A percentile compares a stretch with the other conserved stretches of the same genome.
Evolutionary conservation across 257 asterid genomes (phyloP).

Genomic region (Solanum clarkiae): DNA sequence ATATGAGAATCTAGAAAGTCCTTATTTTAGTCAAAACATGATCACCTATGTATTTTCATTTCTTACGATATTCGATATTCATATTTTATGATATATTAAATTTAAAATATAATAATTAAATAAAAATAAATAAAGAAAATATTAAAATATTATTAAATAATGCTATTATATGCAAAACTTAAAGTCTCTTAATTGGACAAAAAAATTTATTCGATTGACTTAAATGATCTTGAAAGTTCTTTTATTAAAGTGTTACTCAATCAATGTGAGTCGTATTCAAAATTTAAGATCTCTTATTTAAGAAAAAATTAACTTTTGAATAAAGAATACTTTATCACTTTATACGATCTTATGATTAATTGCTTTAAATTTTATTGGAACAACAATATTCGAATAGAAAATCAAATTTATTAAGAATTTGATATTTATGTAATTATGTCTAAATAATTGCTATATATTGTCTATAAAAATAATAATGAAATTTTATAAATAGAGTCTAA

Average conservation of each 20-base stretch:
- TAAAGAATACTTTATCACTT: no score
- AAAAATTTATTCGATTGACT: no score
- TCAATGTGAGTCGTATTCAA: background rate
- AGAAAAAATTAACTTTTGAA: no score
- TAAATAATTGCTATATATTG: no score
- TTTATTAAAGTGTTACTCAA: background rate
- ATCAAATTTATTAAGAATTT: background rate
- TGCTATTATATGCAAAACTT: no score
- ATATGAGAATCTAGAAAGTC: background rate
- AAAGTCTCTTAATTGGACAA: no score
- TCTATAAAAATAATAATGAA: no score
- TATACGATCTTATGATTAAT: background rate
- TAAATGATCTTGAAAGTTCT: background rate
- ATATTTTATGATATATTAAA: no score
- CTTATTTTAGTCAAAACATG: background rate
- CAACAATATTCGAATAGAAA: background rate
- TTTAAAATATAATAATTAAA: no score
- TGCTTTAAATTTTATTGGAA: background rate
- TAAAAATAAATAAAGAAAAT: no score
- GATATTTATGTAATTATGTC: background rate
- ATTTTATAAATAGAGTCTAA: no score
- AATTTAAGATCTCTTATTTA: background rate
- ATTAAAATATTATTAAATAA: no score
- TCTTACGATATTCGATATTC: background rate
- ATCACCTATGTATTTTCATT: background rate